Evolutionary conservation across 768 basidiomycete species (phyloP).

Genomic region (Harrya chromipes): DNA sequence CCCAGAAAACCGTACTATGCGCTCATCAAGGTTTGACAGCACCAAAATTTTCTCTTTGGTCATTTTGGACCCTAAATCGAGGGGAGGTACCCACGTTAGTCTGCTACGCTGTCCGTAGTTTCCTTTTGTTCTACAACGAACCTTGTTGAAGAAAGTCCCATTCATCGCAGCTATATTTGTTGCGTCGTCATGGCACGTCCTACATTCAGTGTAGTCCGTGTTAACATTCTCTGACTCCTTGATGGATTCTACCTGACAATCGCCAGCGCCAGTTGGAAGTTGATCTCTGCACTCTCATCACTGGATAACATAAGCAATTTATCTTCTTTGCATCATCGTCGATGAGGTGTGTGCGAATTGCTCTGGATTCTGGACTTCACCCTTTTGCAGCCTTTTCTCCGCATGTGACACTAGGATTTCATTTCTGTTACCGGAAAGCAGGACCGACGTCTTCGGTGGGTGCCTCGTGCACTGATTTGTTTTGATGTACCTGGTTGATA

Average conservation of each 20-base stretch:
- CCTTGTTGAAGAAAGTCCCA: not conserved
- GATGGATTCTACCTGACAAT: no score
- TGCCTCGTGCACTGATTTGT: constrained; percentile 9
- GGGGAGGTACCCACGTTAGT: constrained; percentile 20
- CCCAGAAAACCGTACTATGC: constrained; percentile 9
- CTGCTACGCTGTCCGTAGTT: constrained; percentile 6
- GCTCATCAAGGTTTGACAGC: constrained; percentile 29
- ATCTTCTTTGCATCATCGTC: not conserved
- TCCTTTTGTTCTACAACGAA: constrained; percentile 13
- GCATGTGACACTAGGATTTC: constrained; percentile 16
- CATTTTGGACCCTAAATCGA: constrained; percentile 11
- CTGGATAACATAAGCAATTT: not conserved
- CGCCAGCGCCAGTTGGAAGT: not conserved
- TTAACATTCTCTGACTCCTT: no score
- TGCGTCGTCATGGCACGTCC: constrained; percentile 16
- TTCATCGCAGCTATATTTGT: constrained; percentile 9
- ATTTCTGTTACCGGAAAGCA: constrained; percentile 6
- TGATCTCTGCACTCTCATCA: not conserved
- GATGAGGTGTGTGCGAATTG: constrained; percentile 7
- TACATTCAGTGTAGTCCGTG: not conserved
- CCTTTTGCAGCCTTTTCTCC: constrained; percentile 12
- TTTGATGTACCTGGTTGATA: constrained; percentile 22
- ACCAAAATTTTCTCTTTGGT: constrained; percentile 19
- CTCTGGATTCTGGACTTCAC: constrained; percentile 1
- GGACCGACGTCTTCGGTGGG: constrained; percentile 9